Evolutionary conservation across 225 moss, liverwort and hornwort species (phyloP).

Genomic region (Pleurozium schreberi): DNA sequence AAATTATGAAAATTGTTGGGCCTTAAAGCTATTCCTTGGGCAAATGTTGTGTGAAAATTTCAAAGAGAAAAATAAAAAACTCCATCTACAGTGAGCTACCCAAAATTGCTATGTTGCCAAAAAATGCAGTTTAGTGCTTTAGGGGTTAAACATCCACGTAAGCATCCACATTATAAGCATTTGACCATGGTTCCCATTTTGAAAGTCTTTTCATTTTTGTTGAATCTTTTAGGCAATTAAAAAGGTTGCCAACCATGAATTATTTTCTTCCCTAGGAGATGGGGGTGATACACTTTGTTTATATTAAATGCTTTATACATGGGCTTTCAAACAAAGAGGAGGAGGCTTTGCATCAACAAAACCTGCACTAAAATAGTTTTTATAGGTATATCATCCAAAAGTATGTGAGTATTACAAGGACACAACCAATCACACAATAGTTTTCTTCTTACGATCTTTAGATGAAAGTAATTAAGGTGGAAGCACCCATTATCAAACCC

Average conservation of each 20-base stretch:
- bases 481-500: too few relatives aligned
- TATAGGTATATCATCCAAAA: rapidly evolving
- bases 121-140: too few relatives aligned
- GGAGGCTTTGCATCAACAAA: too few relatives aligned
- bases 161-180: neutral
- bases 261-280: neutral
- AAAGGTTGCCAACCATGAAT: rapidly evolving
- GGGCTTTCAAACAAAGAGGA: neutral
- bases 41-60: too few relatives aligned
- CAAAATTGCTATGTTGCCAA: too few relatives aligned
- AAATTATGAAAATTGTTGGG: too few relatives aligned
- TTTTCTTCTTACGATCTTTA: rapidly evolving
- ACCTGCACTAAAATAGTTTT: neutral
- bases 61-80: too few relatives aligned
- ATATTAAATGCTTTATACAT: neutral
- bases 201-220: neutral
- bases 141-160: neutral
- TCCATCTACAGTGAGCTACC: too few relatives aligned
- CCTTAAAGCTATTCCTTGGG: too few relatives aligned
- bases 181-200: neutral
- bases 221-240: neutral
- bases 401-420: neutral
- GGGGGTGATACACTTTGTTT: neutral
- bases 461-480: too few relatives aligned
- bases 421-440: rapidly evolving